Percentiles rank a stretch among this genome's conserved stretches.
Conservation (phyloP, 768 basidiomycete species). For the Boletus edulis region DNA sequence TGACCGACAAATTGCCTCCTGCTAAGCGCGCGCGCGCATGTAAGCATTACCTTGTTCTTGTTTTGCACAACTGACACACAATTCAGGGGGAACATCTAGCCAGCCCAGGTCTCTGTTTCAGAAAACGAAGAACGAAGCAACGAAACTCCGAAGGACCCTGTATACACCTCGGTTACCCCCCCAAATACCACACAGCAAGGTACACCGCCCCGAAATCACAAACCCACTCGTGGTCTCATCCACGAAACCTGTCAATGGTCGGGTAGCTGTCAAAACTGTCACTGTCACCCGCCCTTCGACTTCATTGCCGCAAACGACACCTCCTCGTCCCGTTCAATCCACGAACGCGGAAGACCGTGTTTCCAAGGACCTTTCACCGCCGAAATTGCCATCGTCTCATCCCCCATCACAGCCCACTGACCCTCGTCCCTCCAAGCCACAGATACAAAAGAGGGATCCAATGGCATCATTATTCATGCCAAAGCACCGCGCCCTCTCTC, state of each 20-base stretch:
- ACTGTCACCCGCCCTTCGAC: conserved; percentile 35
- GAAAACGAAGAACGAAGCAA: conserved; percentile 71
- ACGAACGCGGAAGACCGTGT: conserved; percentile 6
- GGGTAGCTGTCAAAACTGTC: conserved; percentile 54
- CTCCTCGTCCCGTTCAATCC: conserved; percentile 33
- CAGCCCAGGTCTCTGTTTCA: conserved; percentile 72
- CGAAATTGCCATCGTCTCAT: conserved; percentile 10
- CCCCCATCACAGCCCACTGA: conserved; percentile 23
- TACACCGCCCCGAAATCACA: conserved; percentile 35
- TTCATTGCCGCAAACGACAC: conserved; percentile 8
- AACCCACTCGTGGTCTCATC: conserved; percentile 36
- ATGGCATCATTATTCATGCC: conserved; percentile 67
- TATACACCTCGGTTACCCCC: conserved; percentile 52
- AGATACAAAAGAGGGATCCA: conserved; percentile 57
- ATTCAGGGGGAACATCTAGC: conserved; percentile 36
- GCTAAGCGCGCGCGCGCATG: conserved; percentile 62
- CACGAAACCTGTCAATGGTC: conserved; percentile 29
- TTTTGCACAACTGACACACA: conserved; percentile 12
- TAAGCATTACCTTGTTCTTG: conserved; percentile 32
- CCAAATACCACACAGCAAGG: conserved; percentile 48
- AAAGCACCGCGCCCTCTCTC: conserved; percentile 65
- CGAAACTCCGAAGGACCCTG: conserved; percentile 61
- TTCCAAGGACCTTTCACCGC: conserved; percentile 26
- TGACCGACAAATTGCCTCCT: conserved; percentile 68
- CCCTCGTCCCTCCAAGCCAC: conserved; percentile 35